phyloP scores from a whole-genome alignment of 345 rosid genomes.

The Raphanus sativus region DNA sequence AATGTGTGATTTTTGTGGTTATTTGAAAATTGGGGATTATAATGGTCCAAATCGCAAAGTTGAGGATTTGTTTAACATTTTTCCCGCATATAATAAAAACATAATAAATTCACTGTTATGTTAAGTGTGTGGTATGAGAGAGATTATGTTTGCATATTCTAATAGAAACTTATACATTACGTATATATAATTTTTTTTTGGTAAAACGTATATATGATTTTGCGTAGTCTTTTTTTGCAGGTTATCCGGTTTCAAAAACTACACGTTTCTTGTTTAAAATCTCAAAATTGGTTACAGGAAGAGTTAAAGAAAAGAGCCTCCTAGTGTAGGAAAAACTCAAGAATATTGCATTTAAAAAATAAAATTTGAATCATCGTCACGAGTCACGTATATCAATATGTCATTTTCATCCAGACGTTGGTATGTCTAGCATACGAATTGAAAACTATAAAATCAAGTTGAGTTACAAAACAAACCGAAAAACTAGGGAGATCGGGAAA shows the following conservation, averaged over 20 bases:
- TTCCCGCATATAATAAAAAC: neutral
- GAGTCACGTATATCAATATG: slow-evolving; percentile 27
- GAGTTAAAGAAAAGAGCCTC: neutral
- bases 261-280: neutral
- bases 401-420: slow-evolving; percentile 28
- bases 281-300: neutral
- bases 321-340: neutral
- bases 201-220: neutral
- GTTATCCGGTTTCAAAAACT: neutral
- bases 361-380: neutral
- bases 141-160: neutral
- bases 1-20: no score
- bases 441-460: neutral
- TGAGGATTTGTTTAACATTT: no score
- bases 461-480: slow-evolving; percentile 28
- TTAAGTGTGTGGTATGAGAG: neutral
- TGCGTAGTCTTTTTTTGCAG: neutral
- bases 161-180: neutral
- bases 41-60: no score
- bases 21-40: no score
- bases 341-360: slow-evolving; percentile 10
- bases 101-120: neutral
- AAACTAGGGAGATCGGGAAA: slow-evolving; percentile 8
- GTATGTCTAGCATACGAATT: neutral
- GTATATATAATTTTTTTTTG: no score